Evolutionary conservation across 2,329 filamentous ascomycete species (phyloP).

Genomic region (Didymella pomorum): DNA sequence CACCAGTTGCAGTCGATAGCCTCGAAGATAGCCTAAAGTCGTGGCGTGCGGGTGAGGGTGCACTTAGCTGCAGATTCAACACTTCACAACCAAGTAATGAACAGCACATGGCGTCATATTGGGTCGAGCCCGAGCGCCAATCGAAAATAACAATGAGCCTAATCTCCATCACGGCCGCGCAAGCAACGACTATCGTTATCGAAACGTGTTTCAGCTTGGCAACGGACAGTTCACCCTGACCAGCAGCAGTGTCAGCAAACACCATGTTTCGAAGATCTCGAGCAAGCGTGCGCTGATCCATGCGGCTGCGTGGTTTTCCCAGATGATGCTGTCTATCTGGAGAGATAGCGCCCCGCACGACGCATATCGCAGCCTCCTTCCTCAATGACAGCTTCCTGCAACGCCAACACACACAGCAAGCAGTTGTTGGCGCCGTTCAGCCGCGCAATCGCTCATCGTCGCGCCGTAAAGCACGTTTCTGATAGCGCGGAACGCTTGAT

Average conservation of each 20-base stretch:
- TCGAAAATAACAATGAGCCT: neutral
- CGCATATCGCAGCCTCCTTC: neutral
- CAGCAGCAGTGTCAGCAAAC: neutral
- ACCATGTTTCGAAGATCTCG: conserved; percentile 3
- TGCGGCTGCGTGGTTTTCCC: conserved; percentile 6
- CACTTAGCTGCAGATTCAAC: conserved; percentile 2
- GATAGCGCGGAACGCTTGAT: conserved; percentile 15
- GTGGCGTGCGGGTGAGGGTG: neutral
- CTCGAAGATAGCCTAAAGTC: too few relatives aligned
- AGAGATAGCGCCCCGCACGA: conserved; percentile 1
- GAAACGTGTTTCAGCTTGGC: conserved; percentile 15
- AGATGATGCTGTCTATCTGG: conserved; percentile 13
- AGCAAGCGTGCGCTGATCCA: neutral
- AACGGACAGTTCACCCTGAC: neutral
- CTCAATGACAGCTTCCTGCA: neutral
- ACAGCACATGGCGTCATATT: conserved; percentile 5
- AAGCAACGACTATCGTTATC: conserved; percentile 16
- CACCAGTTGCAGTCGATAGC: conserved; percentile 2
- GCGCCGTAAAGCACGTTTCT: conserved; percentile 5
- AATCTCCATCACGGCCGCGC: conserved; percentile 5
- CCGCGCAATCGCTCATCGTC: neutral
- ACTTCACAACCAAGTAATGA: neutral
- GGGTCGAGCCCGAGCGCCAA: conserved; percentile 1
- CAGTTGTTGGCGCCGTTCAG: neutral
- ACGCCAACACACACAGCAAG: neutral